A percentile compares a stretch with the other conserved stretches of the same genome.
Conservation (phyloP, 495 filamentous ascomycete genomes). For the Aspergillus asperescens region DNA sequence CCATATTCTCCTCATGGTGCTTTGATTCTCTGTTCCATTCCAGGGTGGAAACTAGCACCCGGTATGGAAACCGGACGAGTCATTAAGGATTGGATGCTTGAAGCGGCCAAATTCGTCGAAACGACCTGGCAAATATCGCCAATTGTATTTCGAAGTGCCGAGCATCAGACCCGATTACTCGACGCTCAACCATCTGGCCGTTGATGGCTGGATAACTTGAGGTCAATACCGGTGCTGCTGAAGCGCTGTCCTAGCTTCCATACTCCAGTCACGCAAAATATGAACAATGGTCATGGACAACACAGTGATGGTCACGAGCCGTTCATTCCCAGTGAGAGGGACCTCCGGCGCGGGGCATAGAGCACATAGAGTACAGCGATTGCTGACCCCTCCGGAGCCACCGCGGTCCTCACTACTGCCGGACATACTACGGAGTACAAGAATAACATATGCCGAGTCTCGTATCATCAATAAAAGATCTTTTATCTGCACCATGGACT, state of each 20-base stretch:
- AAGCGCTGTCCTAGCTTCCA: neutral
- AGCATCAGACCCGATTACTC: neutral
- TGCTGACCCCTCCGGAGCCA: slow-evolving; percentile 11
- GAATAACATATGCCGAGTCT: too few relatives aligned
- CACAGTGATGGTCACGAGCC: neutral
- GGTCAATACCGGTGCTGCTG: neutral
- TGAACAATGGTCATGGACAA: neutral
- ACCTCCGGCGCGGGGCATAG: neutral
- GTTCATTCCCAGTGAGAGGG: neutral
- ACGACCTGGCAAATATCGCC: neutral
- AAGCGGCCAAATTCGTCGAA: neutral
- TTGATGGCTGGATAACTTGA: neutral
- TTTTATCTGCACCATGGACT: too few relatives aligned
- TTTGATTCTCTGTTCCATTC: neutral
- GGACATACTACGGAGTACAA: neutral
- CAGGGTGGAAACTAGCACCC: neutral
- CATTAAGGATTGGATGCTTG: neutral
- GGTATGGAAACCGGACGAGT: neutral
- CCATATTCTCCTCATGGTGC: neutral
- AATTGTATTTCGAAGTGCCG: neutral
- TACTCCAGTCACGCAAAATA: neutral
- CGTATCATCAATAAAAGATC: neutral
- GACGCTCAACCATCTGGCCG: neutral
- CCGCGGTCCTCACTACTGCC: slow-evolving; percentile 13
- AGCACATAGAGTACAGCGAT: neutral